Evolutionary conservation across 805 yeast species (phyloP).

Genomic region (Candida silvatica): DNA sequence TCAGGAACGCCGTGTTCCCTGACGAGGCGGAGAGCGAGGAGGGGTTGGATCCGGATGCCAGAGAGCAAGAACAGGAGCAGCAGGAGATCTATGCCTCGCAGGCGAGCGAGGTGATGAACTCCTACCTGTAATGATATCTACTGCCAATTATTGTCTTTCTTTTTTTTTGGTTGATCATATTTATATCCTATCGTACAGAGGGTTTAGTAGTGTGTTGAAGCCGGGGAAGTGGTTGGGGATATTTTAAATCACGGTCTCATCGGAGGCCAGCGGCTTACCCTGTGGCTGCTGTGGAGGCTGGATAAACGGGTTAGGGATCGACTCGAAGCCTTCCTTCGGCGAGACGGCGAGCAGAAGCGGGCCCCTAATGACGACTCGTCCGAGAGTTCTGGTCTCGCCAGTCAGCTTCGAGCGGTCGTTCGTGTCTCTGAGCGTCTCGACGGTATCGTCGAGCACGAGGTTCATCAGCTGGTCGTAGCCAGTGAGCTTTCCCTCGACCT

Average conservation of each 20-base stretch:
- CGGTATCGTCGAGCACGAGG: constrained; percentile 61
- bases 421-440: constrained; percentile 52
- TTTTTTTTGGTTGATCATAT: neutral
- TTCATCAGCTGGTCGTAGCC: constrained; percentile 83
- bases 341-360: constrained; percentile 67
- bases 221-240: too few species aligned
- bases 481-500: constrained; percentile 66
- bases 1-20: constrained; percentile 15
- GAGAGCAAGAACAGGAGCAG: constrained; percentile 1
- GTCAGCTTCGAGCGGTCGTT: constrained; percentile 35
- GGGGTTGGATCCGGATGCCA: neutral
- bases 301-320: constrained; percentile 62
- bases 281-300: constrained; percentile 3
- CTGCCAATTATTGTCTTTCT: too few species aligned
- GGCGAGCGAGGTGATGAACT: constrained; percentile 1
- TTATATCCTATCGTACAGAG: neutral
- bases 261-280: too few species aligned
- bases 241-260: too few species aligned
- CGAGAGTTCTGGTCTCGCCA: constrained; percentile 59
- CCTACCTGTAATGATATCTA: constrained; percentile 1
- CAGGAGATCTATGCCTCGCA: constrained; percentile 1
- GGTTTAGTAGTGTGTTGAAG: too few species aligned
- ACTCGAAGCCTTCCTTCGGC: constrained; percentile 64
- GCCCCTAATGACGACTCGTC: constrained; percentile 80
- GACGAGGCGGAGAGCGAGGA: constrained; percentile 2